Base-by-base conservation (phyloP, 306 rosid genomes). In the Purshia tridentata region DNA sequence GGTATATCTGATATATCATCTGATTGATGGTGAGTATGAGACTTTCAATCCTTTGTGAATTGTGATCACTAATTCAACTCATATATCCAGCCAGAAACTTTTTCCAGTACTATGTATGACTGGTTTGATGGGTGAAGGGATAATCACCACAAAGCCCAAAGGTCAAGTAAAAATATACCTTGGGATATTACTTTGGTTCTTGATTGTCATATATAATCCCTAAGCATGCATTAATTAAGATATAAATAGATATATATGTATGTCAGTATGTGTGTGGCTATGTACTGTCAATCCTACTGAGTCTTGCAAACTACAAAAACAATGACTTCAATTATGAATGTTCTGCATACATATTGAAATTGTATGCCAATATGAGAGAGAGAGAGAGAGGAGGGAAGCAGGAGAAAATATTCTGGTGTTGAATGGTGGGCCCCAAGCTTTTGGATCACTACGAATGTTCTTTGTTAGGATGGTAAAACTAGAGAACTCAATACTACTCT, bases 391-490 rank as follows among this genome's bases (percentile, higher is more conserved):
- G 35, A 29, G 35, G 35, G 35, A 29, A n/a, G 68, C 68, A 41
- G 35, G 9, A 67, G 7, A 41, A 41, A 82, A 72, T 76, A 80
- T 80, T 76, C 77, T 15, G 14, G 66, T 41, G 66, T 41, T 67
- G 73, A 80, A 69, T 19, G 51, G 71, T 73, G 85, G 92, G 61
- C 80, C 86, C 67, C 67, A 47, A 59, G 75, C 66, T 80, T 78
- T 60, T 76, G 76, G 74, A 80, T 81, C 70, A 76, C 77, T 46
- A 71, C 64, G 82, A 84, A 80, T 83, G 85, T 83, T 78, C 70
- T 11, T 29, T 53, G n/a, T 53, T 66, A 65, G 55, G 70, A 59
- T 13, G 77, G 20, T 46, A 68, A 51, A 47, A 61, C 15, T 2
- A 42, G 10, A 22, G n/a, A 57, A 57, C 6, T 56, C 29, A 5